A percentile compares a stretch with the other conserved stretches of the same genome.
Conservation (phyloP, 2,329 filamentous ascomycete species). For the Raffaelea ambrosiae region DNA sequence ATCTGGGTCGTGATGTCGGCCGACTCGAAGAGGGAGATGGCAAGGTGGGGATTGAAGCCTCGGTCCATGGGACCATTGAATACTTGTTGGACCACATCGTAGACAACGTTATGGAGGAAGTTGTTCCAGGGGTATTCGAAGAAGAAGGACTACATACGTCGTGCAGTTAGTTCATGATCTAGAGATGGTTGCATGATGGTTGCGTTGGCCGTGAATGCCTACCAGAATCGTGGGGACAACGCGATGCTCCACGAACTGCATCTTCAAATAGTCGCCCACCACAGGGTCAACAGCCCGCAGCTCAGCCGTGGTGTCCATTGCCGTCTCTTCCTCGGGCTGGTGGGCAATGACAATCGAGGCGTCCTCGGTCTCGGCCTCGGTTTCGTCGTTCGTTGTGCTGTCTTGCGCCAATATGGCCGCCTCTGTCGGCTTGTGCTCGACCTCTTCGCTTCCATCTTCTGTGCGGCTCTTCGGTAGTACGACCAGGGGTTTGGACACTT, state of each 20-base stretch:
- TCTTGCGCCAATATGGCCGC: neutral
- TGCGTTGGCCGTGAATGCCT: conserved; percentile 31
- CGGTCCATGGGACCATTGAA: conserved; percentile 98
- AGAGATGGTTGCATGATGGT: too few relatives aligned
- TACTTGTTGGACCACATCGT: conserved; percentile 97
- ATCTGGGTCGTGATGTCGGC: conserved; percentile 87
- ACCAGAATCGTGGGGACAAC: conserved; percentile 95
- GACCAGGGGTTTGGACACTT: neutral
- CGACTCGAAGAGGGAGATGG: conserved; percentile 85
- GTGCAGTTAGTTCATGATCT: too few relatives aligned
- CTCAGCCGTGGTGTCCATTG: neutral
- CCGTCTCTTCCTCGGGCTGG: conserved; percentile 9
- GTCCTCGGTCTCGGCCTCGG: conserved; percentile 16
- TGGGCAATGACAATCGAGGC: conserved; percentile 19
- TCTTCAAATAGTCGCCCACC: conserved; percentile 90
- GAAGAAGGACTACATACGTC: conserved; percentile 96
- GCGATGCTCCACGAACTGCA: conserved; percentile 88
- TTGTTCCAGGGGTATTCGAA: conserved; percentile 99
- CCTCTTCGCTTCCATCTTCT: neutral
- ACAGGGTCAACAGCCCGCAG: conserved; percentile 49
- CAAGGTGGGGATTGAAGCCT: conserved; percentile 82
- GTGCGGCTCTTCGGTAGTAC: neutral
- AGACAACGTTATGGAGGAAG: conserved; percentile 97
- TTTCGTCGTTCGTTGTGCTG: conserved; percentile 5
- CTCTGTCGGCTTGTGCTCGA: conserved; percentile 2